These are phyloP conservation scores for Beauveria caledonica DNA, from an alignment of 2,329 filamentous ascomycete species.

Conservation along the genomic window DNA sequence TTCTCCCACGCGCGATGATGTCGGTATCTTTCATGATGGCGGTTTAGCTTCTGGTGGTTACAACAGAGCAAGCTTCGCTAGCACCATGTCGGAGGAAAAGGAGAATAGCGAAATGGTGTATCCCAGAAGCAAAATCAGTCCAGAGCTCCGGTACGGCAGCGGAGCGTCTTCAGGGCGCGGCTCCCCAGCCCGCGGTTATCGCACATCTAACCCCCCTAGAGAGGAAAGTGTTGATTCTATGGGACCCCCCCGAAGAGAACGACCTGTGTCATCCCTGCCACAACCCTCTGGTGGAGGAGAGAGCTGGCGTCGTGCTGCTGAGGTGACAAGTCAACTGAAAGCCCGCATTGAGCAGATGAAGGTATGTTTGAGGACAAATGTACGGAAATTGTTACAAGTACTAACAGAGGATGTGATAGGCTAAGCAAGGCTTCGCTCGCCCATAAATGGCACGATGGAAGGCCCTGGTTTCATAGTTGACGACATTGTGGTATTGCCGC, in stretches of 20 bases:
- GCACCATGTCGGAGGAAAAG: constrained; percentile 66
- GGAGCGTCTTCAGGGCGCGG: constrained; percentile 48
- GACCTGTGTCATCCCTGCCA: constrained; percentile 28
- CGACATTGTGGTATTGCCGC: background rate
- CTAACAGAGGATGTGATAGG: constrained; percentile 17
- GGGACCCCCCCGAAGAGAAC: constrained; percentile 21
- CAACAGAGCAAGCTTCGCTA: constrained; percentile 54
- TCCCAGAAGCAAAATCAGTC: constrained; percentile 44
- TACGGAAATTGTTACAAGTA: background rate
- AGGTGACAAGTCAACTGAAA: constrained; percentile 96
- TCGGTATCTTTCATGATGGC: constrained; percentile 50
- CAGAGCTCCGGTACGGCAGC: constrained; percentile 44
- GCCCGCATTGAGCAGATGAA: constrained; percentile 99
- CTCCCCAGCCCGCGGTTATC: constrained; percentile 50
- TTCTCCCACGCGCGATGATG: constrained; percentile 50
- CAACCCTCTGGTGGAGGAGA: constrained; percentile 42
- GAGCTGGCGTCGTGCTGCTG: constrained; percentile 94
- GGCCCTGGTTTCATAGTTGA: background rate
- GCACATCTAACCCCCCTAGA: constrained; percentile 26
- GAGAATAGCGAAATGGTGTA: constrained; percentile 55
- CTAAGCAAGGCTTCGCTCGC: constrained; percentile 23
- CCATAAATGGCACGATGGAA: constrained; percentile 15
- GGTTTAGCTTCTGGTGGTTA: constrained; percentile 30
- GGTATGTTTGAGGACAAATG: constrained; percentile 30
- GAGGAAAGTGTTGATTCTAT: constrained; percentile 27